These are phyloP conservation scores for Citrullus amarus DNA, from an alignment of 306 rosid species.

Conservation along the genomic window DNA sequence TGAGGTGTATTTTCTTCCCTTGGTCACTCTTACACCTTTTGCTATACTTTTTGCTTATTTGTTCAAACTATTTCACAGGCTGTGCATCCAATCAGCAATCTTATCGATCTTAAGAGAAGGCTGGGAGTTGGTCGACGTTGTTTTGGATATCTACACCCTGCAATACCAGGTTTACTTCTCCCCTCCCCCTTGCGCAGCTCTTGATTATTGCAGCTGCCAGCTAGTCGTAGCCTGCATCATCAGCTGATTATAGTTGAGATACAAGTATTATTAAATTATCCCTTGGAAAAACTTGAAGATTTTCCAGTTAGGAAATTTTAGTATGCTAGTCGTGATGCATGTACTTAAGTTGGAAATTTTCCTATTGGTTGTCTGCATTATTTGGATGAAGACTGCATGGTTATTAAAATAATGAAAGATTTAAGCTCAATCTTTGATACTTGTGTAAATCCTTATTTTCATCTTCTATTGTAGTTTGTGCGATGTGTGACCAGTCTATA, in stretches of 20 bases:
- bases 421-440: not conserved
- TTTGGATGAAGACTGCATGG: not conserved
- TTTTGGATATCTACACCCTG: conserved; percentile 87
- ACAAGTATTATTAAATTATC: not conserved
- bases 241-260: not conserved
- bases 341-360: not conserved
- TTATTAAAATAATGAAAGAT: not conserved
- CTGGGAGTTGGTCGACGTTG: conserved; percentile 92
- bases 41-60: conserved; percentile 2
- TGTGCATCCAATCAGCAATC: conserved; percentile 96
- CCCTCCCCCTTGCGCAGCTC: not conserved
- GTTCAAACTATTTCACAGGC: conserved; percentile 42
- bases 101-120: conserved; percentile 96
- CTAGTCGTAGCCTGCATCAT: not conserved
- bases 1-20: conserved; percentile 42
- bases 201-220: not conserved
- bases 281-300: not conserved
- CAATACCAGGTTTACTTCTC: conserved; percentile 64
- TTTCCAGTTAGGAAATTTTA: not conserved
- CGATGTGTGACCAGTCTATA: not conserved
- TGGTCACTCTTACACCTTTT: conserved; percentile 10
- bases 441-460: not conserved
- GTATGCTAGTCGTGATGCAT: not conserved
- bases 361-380: not conserved
- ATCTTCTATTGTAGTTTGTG: not conserved